Evolutionary conservation across 768 basidiomycete species (phyloP), one percentile per base, ranked within the genome.

Genomic region (Auricularia auricula-judae): DNA sequence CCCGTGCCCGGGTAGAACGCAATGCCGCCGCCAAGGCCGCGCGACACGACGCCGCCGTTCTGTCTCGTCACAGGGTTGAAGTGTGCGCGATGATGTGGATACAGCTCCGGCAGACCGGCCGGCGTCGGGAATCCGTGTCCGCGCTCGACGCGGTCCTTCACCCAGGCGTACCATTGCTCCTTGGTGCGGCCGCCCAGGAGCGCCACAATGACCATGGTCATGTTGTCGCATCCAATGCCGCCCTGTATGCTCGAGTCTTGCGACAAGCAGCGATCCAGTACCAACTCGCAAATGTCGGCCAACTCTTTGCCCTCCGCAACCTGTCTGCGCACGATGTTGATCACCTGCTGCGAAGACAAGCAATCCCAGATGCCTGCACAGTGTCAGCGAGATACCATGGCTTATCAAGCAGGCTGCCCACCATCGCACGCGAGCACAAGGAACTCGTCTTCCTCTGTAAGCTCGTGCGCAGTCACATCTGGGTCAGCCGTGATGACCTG

Each of bases 191-290:
- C 95, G 67, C 89, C 83, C 36, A 95, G 82, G 56, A 99, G 75
- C 5, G 92, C 97, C 65, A 98, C 83, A 62, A 99, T 84, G 69
- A 98, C 82, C 61, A 97, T 79, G 0, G 97, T 99, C 97, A 99
- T 99, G 78, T 99, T 98, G 78, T 99, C 97, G 74, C 96, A 98
- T 21, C 97, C 97, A 67, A 98, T 91, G 12, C 97, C 97, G 54
- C 86, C 85, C 60, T 91, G 91, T 42, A 89, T 89, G 29, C 88
- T 87, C 1, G 91, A 91, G 73, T 97, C 93, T 1, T 95, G 95
- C 29, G 97, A 95, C 59, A 98, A 82, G 71, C 97, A 98, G 69
- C 89, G 87, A 65, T 92, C 89, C 75, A 95, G 96, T 68, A 98
- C 86, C 71, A 85, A 81, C 74, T 96, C 93, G 70, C 88, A 85